These are phyloP conservation scores for Oryza punctata DNA, from an alignment of 176 grass and related monocot species.

Conservation along the genomic window DNA sequence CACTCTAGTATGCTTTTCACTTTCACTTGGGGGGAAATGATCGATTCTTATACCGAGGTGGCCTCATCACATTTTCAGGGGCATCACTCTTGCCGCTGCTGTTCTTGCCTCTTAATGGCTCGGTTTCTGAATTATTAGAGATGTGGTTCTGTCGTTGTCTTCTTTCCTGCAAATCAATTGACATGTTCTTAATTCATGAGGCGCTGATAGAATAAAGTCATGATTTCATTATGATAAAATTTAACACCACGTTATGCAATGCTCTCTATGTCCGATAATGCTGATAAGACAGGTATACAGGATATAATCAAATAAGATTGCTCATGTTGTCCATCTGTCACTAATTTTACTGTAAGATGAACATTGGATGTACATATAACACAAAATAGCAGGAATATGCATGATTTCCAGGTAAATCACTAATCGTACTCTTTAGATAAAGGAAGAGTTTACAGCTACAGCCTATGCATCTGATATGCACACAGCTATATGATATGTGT, in stretches of 20 bases:
- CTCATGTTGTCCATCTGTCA: neutral
- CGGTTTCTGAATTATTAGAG: constrained; percentile 53
- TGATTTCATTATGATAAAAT: neutral
- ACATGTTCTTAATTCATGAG: constrained; percentile 7
- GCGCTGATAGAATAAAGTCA: neutral
- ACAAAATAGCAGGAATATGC: neutral
- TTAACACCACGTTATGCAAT: neutral
- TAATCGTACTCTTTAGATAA: neutral
- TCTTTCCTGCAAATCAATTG: constrained; percentile 66
- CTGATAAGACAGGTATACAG: neutral
- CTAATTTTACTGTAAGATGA: constrained; percentile 12
- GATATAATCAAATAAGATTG: constrained; percentile 1
- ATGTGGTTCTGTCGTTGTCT: constrained; percentile 63
- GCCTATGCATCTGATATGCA: neutral
- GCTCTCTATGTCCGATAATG: neutral
- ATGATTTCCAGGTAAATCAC: constrained; percentile 14
- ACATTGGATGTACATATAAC: neutral
- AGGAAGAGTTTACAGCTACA: neutral
- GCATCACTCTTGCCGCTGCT: constrained; percentile 78
- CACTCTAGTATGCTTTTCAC: constrained; percentile 30
- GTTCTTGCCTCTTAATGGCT: constrained; percentile 73
- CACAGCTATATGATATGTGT: neutral
- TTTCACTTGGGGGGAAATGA: constrained; percentile 53
- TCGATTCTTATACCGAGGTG: constrained; percentile 45
- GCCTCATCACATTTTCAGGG: constrained; percentile 65